Percentiles rank a stretch among this genome's conserved stretches.
Conservation (phyloP, 441 rosid species). For the Populus tomentosa region DNA sequence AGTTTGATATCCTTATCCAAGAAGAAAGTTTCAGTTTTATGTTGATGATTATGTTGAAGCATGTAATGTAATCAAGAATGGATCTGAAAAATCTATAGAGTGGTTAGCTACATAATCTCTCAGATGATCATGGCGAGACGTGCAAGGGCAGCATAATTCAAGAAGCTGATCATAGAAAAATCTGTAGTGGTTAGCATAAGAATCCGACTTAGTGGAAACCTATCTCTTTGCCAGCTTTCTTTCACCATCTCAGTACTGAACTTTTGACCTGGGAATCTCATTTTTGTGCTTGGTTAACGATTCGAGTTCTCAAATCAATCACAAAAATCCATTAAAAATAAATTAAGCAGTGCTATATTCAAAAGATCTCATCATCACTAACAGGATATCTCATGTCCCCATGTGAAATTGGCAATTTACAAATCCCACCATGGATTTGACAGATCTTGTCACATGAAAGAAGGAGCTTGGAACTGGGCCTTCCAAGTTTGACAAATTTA, state of each 20-base stretch:
- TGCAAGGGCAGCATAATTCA: neutral
- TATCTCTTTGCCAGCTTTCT: neutral
- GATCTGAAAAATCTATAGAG: neutral
- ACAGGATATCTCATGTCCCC: neutral
- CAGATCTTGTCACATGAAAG: neutral
- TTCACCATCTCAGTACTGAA: neutral
- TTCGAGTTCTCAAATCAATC: neutral
- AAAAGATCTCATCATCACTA: neutral
- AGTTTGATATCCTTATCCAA: no score
- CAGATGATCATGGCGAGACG: neutral
- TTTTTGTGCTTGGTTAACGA: neutral
- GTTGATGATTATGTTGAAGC: neutral
- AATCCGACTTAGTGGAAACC: conserved; percentile 2
- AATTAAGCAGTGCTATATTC: neutral
- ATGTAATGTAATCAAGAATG: neutral
- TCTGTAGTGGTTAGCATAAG: neutral
- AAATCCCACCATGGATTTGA: neutral
- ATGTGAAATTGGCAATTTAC: neutral
- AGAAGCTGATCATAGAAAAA: neutral
- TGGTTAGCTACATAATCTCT: neutral
- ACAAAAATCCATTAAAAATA: neutral
- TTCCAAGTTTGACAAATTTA: neutral
- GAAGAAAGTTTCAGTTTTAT: no score
- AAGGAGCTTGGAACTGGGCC: neutral
- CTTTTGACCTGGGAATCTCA: neutral